Evolutionary conservation across 192 early-diverging fungal genomes (phyloP), one percentile per base, ranked within the genome.

Genomic region (Mortierella claussenii): DNA sequence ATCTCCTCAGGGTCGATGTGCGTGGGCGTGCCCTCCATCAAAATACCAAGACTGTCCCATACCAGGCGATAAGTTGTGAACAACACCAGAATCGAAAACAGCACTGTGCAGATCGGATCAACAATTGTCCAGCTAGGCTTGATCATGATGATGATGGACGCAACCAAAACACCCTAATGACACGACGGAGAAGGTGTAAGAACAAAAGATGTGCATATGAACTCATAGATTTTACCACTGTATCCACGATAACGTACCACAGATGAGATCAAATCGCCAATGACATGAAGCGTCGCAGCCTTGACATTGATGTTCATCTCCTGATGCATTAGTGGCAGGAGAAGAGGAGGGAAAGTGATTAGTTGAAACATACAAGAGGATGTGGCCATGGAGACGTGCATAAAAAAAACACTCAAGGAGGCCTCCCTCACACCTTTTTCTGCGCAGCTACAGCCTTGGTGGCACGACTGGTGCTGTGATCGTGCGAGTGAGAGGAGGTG

Each of bases 91-190:
- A 89, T 74, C 2, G 92, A 92, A 69, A 95, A 95, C 9, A 93
- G 31, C 59, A 94, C 89, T 9, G 93, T 94, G 79, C 92, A 94
- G n/a, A 94, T 71, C 2, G 94, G 94, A 69, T 95, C 93, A 33
- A 94, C 89, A 71, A 90, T 85, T 13, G 87, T 87, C 55, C 75
- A 78, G 33, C 65, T 50, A 8, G 90, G 90, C 37, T 89, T 82
- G 68, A 89, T 52, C 51, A 83, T 79, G 32, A 95, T 83, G 33
- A 94, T 80, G 17, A 90, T 81, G 5, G 92, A 86, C 0, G 93
- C 90, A 42, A 94, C 83, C 28, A 95, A 69, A 30, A 95, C 92
- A 42, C 94, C 94, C 67, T 76, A 61, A n/a, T n/a, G n/a, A n/a
- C n/a, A n/a, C n/a, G n/a, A n/a, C n/a, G n/a, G n/a, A n/a, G n/a